Conservation (phyloP, 2,329 filamentous ascomycete genomes). For the Colletotrichum tabaci region DNA sequence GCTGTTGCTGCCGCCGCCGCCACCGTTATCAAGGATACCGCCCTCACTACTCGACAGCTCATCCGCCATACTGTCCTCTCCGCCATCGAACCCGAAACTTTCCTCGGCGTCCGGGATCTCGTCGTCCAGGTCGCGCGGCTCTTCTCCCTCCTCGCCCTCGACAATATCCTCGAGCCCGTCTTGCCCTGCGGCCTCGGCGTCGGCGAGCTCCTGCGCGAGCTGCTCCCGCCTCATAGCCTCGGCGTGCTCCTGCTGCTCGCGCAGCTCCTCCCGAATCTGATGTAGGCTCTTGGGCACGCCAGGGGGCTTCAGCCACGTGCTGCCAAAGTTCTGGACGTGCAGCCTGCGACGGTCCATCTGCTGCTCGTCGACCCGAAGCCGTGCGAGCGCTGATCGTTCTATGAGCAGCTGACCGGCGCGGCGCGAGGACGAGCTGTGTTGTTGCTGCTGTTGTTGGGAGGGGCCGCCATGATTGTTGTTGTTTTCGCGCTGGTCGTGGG, state of each 20-base stretch:
- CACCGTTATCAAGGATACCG: constrained; percentile 43
- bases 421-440: constrained; percentile 44
- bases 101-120: constrained; percentile 78
- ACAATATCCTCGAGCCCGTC: constrained; percentile 62
- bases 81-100: constrained; percentile 62
- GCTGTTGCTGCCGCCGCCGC: constrained; percentile 49
- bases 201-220: constrained; percentile 80
- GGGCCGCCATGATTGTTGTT: constrained; percentile 45
- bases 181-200: constrained; percentile 67
- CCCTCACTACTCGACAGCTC: constrained; percentile 48
- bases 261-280: constrained; percentile 89
- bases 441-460: constrained; percentile 46
- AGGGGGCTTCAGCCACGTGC: constrained; percentile 90
- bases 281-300: constrained; percentile 91
- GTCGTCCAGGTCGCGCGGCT: constrained; percentile 75
- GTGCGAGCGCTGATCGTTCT: constrained; percentile 75
- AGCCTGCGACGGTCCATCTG: constrained; percentile 82
- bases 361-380: constrained; percentile 83
- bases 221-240: constrained; percentile 80
- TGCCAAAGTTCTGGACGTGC: constrained; percentile 90
- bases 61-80: constrained; percentile 52
- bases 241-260: constrained; percentile 89
- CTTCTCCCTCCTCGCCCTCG: constrained; percentile 64
- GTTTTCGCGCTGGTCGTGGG: constrained; percentile 49
- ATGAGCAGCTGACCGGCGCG: constrained; percentile 62